Percentiles rank a stretch among this genome's conserved stretches.
These are phyloP conservation scores for Yamadazyma triangularis DNA, from an alignment of 1,139 yeast genomes.

Conservation along the genomic window DNA sequence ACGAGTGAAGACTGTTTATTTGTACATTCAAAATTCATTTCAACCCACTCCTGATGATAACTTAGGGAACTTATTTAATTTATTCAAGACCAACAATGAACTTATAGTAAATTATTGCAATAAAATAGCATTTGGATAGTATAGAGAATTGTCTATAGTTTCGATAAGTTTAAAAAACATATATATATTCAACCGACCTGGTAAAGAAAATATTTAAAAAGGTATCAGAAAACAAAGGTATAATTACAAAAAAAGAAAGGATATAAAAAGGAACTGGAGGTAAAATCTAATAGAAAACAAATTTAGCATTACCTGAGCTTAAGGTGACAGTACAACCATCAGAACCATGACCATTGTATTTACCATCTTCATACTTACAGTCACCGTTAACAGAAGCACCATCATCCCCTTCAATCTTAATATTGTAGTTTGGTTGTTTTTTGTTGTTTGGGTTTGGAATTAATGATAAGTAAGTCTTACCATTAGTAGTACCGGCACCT, in stretches of 20 bases:
- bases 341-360: conserved; percentile 58
- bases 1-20: conserved; percentile 20
- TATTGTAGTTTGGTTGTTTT: conserved; percentile 73
- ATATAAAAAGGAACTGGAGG: too few relatives aligned
- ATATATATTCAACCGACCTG: not conserved
- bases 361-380: conserved; percentile 78
- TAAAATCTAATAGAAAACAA: conserved; percentile 47
- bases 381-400: conserved; percentile 66
- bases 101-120: conserved; percentile 53
- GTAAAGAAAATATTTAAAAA: too few relatives aligned
- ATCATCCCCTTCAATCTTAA: conserved; percentile 71
- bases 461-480: conserved; percentile 80
- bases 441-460: conserved; percentile 93
- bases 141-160: not conserved
- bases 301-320: conserved; percentile 72
- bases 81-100: conserved; percentile 47
- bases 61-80: conserved; percentile 41
- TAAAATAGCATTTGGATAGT: conserved; percentile 53
- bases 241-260: too few relatives aligned
- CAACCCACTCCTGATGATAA: conserved; percentile 58
- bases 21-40: conserved; percentile 57
- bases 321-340: conserved; percentile 96
- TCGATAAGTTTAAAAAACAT: not conserved
- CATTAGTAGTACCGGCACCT: conserved; percentile 84
- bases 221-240: not conserved